phyloP scores from a whole-genome alignment of 176 grass and related monocot genomes.

The Musa itinerans region DNA sequence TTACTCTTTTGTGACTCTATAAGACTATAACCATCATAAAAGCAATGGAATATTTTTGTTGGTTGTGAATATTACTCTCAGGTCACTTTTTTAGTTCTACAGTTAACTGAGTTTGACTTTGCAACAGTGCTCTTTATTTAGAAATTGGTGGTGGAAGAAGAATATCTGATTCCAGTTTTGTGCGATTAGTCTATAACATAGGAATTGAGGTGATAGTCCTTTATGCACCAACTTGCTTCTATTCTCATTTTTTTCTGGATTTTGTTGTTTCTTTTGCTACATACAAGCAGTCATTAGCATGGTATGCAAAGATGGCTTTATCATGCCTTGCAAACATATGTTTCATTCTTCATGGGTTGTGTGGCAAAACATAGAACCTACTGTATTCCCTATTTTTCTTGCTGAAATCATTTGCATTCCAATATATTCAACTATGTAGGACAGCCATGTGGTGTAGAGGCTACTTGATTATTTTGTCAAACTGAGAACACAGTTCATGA shows the following conservation, averaged over 20 bases:
- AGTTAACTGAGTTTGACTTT: conserved; percentile 27
- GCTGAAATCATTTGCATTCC: too few species aligned
- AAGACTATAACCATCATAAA: not conserved
- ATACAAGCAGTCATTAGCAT: not conserved
- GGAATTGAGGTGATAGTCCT: conserved; percentile 77
- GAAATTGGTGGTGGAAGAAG: conserved; percentile 90
- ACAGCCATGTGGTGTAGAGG: too few species aligned
- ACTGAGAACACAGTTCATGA: too few species aligned
- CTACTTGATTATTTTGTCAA: too few species aligned
- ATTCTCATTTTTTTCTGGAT: not conserved
- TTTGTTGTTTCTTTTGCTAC: not conserved
- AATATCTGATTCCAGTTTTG: conserved; percentile 84
- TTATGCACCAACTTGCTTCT: not conserved
- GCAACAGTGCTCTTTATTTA: conserved; percentile 71
- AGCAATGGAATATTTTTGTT: not conserved
- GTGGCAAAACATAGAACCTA: too few species aligned
- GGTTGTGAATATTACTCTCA: too few species aligned
- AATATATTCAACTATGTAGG: too few species aligned
- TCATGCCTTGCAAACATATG: too few species aligned
- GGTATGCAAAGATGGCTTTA: too few species aligned
- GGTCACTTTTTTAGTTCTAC: not conserved
- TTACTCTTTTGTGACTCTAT: not conserved
- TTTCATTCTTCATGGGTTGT: too few species aligned
- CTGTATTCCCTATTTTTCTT: too few species aligned
- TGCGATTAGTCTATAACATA: conserved; percentile 84